Conservation (phyloP, 2,329 filamentous ascomycete genomes). For the Coniella lustricola region DNA sequence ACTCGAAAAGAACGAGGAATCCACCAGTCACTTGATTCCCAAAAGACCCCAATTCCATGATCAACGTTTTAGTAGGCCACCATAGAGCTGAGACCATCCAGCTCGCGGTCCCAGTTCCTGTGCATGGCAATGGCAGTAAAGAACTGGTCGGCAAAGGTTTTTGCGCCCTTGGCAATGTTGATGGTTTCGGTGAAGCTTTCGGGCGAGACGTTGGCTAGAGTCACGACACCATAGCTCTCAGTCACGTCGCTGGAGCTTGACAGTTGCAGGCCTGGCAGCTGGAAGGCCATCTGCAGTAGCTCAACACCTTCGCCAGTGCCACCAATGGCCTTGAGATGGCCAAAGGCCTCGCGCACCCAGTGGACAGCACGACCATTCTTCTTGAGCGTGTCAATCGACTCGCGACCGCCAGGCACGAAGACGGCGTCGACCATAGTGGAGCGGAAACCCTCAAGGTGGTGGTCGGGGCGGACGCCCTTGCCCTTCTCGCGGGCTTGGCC, state of each 20-base stretch:
- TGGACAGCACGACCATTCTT: conserved; percentile 67
- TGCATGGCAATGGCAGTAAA: conserved; percentile 64
- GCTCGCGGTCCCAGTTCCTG: conserved; percentile 65
- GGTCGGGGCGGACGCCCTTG: conserved; percentile 58
- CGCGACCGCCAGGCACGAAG: conserved; percentile 66
- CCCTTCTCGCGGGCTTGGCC: conserved; percentile 45
- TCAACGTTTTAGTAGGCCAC: conserved; percentile 71
- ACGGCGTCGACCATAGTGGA: conserved; percentile 76
- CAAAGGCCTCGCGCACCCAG: conserved; percentile 75
- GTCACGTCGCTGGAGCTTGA: conserved; percentile 43
- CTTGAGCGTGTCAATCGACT: conserved; percentile 54
- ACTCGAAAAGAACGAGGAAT: no score
- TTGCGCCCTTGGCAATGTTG: conserved; percentile 58
- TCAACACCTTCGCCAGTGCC: conserved; percentile 66
- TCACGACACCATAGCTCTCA: conserved; percentile 73
- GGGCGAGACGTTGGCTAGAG: conserved; percentile 46
- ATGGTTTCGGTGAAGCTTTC: conserved; percentile 55
- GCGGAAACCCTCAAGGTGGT: conserved; percentile 73
- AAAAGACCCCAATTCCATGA: no score
- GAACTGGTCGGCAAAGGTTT: conserved; percentile 65
- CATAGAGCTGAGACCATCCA: conserved; percentile 58
- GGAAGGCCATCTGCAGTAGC: conserved; percentile 47
- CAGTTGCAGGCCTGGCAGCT: conserved; percentile 33
- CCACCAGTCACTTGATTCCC: no score
- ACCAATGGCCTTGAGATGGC: conserved; percentile 72